A percentile compares a stretch with the other conserved stretches of the same genome.
Evolutionary conservation across 2,329 filamentous ascomycete genomes (phyloP).

Genomic region (Pseudogymnoascus sp.): DNA sequence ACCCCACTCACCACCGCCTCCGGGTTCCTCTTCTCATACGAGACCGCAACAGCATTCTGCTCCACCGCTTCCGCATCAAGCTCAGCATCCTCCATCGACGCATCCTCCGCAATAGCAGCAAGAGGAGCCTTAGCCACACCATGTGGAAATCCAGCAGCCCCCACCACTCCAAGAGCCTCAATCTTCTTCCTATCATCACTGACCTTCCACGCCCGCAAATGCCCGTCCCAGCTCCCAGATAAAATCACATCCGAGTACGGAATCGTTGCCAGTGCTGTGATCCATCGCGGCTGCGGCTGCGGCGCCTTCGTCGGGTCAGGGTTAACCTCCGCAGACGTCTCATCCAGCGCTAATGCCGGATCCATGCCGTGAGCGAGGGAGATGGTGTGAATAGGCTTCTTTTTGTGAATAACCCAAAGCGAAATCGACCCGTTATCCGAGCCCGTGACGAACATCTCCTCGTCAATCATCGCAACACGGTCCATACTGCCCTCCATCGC

Average conservation of each 20-base stretch:
- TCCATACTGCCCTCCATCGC: constrained; percentile 76
- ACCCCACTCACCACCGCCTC: constrained; percentile 47
- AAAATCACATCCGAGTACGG: constrained; percentile 87
- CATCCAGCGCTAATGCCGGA: constrained; percentile 54
- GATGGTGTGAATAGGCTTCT: constrained; percentile 81
- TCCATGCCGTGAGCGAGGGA: constrained; percentile 81
- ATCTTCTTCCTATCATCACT: constrained; percentile 75
- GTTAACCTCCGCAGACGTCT: constrained; percentile 64
- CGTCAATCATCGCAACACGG: constrained; percentile 81
- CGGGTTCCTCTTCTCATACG: constrained; percentile 15
- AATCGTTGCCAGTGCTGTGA: constrained; percentile 78
- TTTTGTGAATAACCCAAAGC: constrained; percentile 86
- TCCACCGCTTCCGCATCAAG: background rate
- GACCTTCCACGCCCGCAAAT: constrained; percentile 76
- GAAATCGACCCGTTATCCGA: constrained; percentile 82
- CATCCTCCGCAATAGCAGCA: background rate
- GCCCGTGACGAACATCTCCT: constrained; percentile 83
- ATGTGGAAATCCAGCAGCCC: constrained; percentile 27
- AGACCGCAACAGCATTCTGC: background rate
- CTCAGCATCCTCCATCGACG: background rate
- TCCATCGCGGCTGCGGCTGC: constrained; percentile 68
- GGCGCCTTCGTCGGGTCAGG: constrained; percentile 53
- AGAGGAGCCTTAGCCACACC: constrained; percentile 14
- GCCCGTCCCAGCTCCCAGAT: constrained; percentile 91
- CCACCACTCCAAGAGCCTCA: constrained; percentile 62